phyloP scores from a whole-genome alignment of 148 eudicot species.

The Camellia japonica region DNA sequence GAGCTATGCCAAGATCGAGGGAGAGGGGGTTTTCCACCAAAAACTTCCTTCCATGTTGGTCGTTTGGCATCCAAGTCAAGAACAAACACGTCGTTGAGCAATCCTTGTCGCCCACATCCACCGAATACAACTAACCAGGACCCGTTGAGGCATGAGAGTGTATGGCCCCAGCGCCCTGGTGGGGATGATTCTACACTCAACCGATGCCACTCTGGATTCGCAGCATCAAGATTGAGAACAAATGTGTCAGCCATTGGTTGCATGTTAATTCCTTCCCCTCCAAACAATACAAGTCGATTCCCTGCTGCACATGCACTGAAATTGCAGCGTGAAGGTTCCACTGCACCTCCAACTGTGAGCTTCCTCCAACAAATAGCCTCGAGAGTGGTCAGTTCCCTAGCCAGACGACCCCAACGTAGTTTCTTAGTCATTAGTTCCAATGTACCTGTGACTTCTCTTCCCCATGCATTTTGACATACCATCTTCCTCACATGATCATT shows the following conservation, averaged over 20 bases:
- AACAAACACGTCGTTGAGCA: conserved; percentile 79
- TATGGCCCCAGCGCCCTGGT: conserved; percentile 92
- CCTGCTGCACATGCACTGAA: conserved; percentile 88
- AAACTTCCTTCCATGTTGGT: conserved; percentile 78
- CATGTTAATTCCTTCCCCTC: conserved; percentile 91
- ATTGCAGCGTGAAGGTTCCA: conserved; percentile 90
- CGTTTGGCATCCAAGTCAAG: conserved; percentile 82
- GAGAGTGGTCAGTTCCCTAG: conserved; percentile 81
- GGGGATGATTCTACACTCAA: conserved; percentile 69
- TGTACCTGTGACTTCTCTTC: conserved; percentile 69
- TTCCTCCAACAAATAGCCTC: conserved; percentile 86
- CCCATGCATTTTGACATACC: conserved; percentile 95
- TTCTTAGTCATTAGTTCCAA: conserved; percentile 67
- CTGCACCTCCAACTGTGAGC: conserved; percentile 69
- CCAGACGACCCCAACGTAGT: conserved; percentile 87
- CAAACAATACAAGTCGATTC: conserved; percentile 75
- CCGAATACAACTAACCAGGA: conserved; percentile 76
- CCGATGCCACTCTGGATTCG: conserved; percentile 73
- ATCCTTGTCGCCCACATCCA: conserved; percentile 71
- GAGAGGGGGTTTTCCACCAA: conserved; percentile 66
- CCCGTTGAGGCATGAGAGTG: conserved; percentile 67
- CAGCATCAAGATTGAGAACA: conserved; percentile 72
- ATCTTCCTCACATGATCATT: conserved; percentile 78
- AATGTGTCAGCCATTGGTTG: conserved; percentile 90
- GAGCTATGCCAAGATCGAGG: conserved; percentile 93